Percentiles rank a stretch among this genome's conserved stretches.
Conservation (phyloP, 495 filamentous ascomycete species). For the Schizothecium vesticola region DNA sequence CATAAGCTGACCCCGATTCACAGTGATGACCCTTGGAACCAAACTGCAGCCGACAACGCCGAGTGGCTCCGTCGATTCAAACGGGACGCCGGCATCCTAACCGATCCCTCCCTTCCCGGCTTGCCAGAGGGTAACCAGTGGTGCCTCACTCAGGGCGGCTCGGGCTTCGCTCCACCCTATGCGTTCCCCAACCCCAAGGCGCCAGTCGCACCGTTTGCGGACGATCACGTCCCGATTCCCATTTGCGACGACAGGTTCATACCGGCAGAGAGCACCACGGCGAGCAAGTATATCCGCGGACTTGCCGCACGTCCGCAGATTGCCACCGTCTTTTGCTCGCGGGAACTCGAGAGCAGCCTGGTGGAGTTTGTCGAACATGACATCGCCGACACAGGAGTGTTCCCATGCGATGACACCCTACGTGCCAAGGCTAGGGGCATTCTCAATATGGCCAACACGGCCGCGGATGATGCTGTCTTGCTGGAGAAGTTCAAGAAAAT, state of each 20-base stretch:
- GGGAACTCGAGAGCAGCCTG: constrained; percentile 46
- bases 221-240: constrained; percentile 22
- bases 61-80: constrained; percentile 68
- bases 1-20: constrained; percentile 10
- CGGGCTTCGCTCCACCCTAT: constrained; percentile 47
- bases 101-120: constrained; percentile 39
- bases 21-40: constrained; percentile 66
- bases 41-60: constrained; percentile 67
- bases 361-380: constrained; percentile 34
- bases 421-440: constrained; percentile 39
- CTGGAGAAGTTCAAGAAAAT: constrained; percentile 46
- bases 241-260: constrained; percentile 32
- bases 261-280: constrained; percentile 32
- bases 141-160: constrained; percentile 38
- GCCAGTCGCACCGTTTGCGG: constrained; percentile 10
- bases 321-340: constrained; percentile 46
- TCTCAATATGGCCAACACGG: constrained; percentile 33
- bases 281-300: constrained; percentile 34
- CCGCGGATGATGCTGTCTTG: constrained; percentile 45
- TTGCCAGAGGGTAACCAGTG: constrained; percentile 34
- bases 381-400: constrained; percentile 13
- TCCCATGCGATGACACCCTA: constrained; percentile 40
- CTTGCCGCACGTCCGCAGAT: constrained; percentile 35
- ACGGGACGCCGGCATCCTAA: constrained; percentile 53
- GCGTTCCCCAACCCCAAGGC: constrained; percentile 28